Evolutionary conservation across 495 filamentous ascomycete genomes (phyloP).

Genomic region (Xylaria longipes): DNA sequence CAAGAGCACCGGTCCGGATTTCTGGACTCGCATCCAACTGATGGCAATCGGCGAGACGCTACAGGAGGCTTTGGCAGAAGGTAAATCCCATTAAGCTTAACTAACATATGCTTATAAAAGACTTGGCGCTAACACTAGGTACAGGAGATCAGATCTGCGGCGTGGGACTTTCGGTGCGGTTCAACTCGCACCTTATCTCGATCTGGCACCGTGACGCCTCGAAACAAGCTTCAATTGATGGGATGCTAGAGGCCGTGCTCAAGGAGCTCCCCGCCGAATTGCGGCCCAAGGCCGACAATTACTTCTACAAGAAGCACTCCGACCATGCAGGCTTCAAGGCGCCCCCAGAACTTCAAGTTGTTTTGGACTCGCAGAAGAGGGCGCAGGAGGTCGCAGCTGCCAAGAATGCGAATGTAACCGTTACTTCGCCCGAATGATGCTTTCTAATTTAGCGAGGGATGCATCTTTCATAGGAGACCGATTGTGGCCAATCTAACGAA

Average conservation of each 20-base stretch:
- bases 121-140: conserved; percentile 5
- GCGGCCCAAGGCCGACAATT: conserved; percentile 69
- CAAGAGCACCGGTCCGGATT: conserved; percentile 71
- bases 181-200: conserved; percentile 78
- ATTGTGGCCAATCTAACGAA: not conserved
- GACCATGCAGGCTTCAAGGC: conserved; percentile 64
- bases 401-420: conserved; percentile 31
- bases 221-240: conserved; percentile 74
- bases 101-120: not conserved
- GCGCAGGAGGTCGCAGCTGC: conserved; percentile 48
- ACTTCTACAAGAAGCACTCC: conserved; percentile 69
- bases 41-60: conserved; percentile 86
- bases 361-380: conserved; percentile 54
- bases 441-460: not conserved
- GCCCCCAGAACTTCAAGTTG: conserved; percentile 56
- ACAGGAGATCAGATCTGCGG: conserved; percentile 82
- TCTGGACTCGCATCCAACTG: conserved; percentile 81
- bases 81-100: conserved; percentile 46
- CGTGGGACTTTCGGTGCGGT: conserved; percentile 72
- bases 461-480: not conserved
- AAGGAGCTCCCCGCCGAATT: conserved; percentile 71
- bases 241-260: conserved; percentile 70
- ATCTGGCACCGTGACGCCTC: conserved; percentile 87
- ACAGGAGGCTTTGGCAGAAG: conserved; percentile 73
- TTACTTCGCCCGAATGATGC: conserved; percentile 1